These are phyloP conservation scores for Wickerhamiella sergipiensis DNA, from an alignment of 805 yeast species.

Conservation along the genomic window DNA sequence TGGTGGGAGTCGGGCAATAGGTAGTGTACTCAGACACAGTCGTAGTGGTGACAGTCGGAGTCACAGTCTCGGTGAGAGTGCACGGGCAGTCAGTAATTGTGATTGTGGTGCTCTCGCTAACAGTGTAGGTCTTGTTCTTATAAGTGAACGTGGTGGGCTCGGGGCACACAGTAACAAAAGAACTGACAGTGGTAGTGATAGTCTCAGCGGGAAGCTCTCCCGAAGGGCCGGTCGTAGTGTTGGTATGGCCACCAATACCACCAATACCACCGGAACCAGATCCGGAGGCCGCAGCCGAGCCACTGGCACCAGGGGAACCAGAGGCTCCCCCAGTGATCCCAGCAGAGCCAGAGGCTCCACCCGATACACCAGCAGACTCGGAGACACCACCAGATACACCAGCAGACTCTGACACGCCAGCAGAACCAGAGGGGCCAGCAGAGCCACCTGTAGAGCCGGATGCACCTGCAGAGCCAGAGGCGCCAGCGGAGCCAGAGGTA, in stretches of 20 bases:
- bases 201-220: not conserved
- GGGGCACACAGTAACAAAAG: slow-evolving; percentile 37
- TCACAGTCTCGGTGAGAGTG: slow-evolving; percentile 2
- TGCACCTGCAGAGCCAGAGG: not conserved
- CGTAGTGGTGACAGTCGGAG: not conserved
- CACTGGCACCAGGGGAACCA: not conserved
- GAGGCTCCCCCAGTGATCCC: not conserved
- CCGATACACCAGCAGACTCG: not conserved
- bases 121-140: slow-evolving; percentile 59
- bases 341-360: not conserved
- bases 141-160: slow-evolving; percentile 49
- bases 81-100: slow-evolving; percentile 43
- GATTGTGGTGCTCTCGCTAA: slow-evolving; percentile 65
- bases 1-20: slow-evolving; percentile 7
- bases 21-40: not conserved
- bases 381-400: no score
- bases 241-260: not conserved
- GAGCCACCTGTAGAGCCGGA: not conserved
- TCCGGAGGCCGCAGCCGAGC: not conserved
- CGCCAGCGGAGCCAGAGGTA: not conserved
- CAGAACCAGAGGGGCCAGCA: not conserved
- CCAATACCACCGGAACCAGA: not conserved
- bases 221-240: not conserved
- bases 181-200: not conserved
- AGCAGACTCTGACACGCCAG: not conserved